A percentile compares a stretch with the other conserved stretches of the same genome.
Evolutionary conservation across 441 rosid species (phyloP).

Genomic region (Omphalea diandra): DNA sequence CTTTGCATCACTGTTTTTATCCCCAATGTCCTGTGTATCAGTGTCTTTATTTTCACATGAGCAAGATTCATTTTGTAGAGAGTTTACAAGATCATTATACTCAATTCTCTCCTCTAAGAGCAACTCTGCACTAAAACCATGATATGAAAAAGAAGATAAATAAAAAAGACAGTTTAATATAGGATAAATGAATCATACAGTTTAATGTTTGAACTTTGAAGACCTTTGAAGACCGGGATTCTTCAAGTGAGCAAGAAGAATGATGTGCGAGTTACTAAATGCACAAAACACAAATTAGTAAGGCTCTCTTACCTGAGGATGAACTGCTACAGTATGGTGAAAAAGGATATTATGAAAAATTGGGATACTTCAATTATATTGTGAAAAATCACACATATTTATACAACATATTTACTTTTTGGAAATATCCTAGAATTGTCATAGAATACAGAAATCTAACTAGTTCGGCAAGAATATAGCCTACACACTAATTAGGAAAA

Average conservation of each 20-base stretch:
- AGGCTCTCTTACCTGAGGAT: too few species aligned
- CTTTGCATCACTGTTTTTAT: constrained; percentile 35
- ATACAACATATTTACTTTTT: too few species aligned
- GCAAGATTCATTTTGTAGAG: constrained; percentile 37
- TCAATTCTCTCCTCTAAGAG: constrained; percentile 69
- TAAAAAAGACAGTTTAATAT: not conserved
- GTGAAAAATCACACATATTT: too few species aligned
- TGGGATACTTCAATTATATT: too few species aligned
- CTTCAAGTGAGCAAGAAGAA: not conserved
- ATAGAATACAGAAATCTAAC: too few species aligned
- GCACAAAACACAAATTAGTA: not conserved
- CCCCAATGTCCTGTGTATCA: constrained; percentile 28
- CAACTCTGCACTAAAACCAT: constrained; percentile 76
- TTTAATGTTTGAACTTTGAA: too few species aligned
- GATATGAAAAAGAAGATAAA: constrained; percentile 20
- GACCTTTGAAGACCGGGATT: not conserved
- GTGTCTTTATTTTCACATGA: constrained; percentile 29
- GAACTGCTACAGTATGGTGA: too few species aligned
- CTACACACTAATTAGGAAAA: too few species aligned
- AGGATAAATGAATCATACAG: constrained; percentile 8
- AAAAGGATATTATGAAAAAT: too few species aligned
- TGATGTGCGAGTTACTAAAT: not conserved
- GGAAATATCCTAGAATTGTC: too few species aligned
- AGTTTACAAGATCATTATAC: constrained; percentile 79
- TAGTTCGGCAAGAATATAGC: too few species aligned